Base-by-base conservation (phyloP, 495 filamentous ascomycete genomes). In the Daldinia loculata region DNA sequence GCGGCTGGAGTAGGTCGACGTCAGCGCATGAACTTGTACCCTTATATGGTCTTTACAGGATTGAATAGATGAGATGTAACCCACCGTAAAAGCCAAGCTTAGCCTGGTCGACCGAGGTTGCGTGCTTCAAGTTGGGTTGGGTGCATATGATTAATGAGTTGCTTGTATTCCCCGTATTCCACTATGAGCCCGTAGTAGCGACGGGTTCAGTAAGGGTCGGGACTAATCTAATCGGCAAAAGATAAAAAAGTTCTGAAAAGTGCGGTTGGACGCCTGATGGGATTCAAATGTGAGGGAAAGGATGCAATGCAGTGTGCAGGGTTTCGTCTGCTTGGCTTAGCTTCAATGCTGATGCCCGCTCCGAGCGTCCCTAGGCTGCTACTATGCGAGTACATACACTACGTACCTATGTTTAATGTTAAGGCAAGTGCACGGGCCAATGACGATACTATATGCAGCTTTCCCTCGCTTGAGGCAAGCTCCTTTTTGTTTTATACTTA, bases 11-110 rank as follows among this genome's bases (percentile, higher is more conserved):
- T 66, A 74, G 61, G 67, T 70, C 80, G 76, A 83, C 78, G 80
- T 81, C 81, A 83, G 80, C 77, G 79, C 80, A 80, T 80, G 69
- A 80, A 78, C 51, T 72, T 63, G 58, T 64, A 63, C 57, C 67
- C 61, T 66, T 55, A 62, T 39, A 26, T 32, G 11, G 3, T 34
- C 26, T 65, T 50, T 74, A 38, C 52, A 61, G 1, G 34, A 36
- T 36, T 36, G 34, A 36, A 56, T 53, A 57, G 58, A 62, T 61
- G 72, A 68, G 57, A 72, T 73, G 70, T 68, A 73, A 75, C 74
- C 66, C 71, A 74, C 71, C 71, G 58, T 39, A 63, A 60, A 48
- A 58, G 55, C 60, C 63, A 67, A 60, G 67, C 67, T 66, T 58
- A 67, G 56, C 70, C 65, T 38, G 53, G 52, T 19, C 39, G 38